Conservation (phyloP, 768 basidiomycete genomes). For the Hypholoma fasciculare region DNA sequence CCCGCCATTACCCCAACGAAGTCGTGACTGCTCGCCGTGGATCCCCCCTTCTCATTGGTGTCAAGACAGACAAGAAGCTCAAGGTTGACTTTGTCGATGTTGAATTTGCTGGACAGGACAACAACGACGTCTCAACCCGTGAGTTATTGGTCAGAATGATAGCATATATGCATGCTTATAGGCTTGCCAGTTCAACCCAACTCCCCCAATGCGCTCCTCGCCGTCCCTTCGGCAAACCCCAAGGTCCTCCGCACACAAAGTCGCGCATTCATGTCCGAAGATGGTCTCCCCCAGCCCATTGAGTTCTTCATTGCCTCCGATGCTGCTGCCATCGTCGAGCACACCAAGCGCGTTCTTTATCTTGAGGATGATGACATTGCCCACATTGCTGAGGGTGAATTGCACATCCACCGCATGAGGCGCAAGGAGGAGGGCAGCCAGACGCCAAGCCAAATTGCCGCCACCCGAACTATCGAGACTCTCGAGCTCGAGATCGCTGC, state of each 20-base stretch:
- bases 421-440: conserved; percentile 74
- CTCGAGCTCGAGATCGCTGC: conserved; percentile 99
- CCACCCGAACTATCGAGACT: conserved; percentile 95
- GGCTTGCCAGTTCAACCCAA: conserved; percentile 39
- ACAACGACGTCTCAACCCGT: conserved; percentile 43
- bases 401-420: conserved; percentile 98
- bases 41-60: conserved; percentile 94
- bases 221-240: conserved; percentile 61
- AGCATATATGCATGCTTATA: conserved; percentile 12
- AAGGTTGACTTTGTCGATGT: conserved; percentile 99
- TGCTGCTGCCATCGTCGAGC: conserved; percentile 94
- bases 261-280: conserved; percentile 97
- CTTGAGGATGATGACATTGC: conserved; percentile 99
- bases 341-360: conserved; percentile 98
- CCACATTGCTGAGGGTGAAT: conserved; percentile 94
- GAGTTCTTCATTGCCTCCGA: conserved; percentile 99
- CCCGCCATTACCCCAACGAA: conserved; percentile 91
- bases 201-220: conserved; percentile 62
- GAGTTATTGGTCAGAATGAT: conserved; percentile 21
- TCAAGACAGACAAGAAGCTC: conserved; percentile 99
- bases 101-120: conserved; percentile 82
- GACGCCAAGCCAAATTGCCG: conserved; percentile 57
- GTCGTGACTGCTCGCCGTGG: conserved; percentile 96
- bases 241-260: conserved; percentile 94
- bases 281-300: conserved; percentile 97